Evolutionary conservation across 352 stramenopile species (phyloP).

Genomic region (Thalassiosira mediterranea): DNA sequence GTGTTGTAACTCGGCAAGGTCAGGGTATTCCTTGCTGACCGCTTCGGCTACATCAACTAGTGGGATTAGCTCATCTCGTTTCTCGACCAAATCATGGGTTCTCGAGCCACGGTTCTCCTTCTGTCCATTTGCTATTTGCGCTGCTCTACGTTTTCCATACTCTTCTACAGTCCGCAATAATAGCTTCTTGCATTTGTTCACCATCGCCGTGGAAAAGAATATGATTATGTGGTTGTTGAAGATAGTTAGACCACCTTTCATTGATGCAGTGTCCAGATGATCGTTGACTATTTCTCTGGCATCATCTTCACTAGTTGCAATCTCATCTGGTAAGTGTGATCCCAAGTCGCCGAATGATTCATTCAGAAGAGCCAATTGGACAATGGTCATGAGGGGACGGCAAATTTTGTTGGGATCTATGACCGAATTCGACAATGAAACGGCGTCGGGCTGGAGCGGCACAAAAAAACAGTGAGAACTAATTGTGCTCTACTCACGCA

Average conservation of each 20-base stretch:
- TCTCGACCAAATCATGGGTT: background rate
- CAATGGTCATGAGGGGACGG: constrained; percentile 25
- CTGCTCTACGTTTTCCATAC: constrained; percentile 23
- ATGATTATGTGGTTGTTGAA: constrained; percentile 25
- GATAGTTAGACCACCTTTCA: constrained; percentile 11
- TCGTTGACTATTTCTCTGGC: constrained; percentile 20
- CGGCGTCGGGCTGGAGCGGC: constrained; percentile 18
- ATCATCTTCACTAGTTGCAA: constrained; percentile 26
- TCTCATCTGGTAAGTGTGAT: constrained; percentile 27
- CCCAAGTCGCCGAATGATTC: constrained; percentile 33
- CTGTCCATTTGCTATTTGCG: constrained; percentile 23
- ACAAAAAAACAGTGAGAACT: background rate
- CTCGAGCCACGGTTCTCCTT: background rate
- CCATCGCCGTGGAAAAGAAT: constrained; percentile 40
- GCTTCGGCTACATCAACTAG: constrained; percentile 20
- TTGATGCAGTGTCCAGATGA: constrained; percentile 9
- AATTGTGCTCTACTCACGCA: background rate
- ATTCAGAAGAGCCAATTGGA: constrained; percentile 36
- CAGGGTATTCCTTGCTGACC: constrained; percentile 26
- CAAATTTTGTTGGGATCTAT: constrained; percentile 37
- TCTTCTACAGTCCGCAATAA: constrained; percentile 29
- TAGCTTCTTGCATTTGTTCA: constrained; percentile 18
- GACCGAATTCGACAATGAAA: constrained; percentile 31
- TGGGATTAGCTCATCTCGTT: constrained; percentile 3
- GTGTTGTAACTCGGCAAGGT: constrained; percentile 28